Percentiles rank a stretch among this genome's conserved stretches.
phyloP scores from a whole-genome alignment of 163 green algal genomes.

The Prototheca cutis region DNA sequence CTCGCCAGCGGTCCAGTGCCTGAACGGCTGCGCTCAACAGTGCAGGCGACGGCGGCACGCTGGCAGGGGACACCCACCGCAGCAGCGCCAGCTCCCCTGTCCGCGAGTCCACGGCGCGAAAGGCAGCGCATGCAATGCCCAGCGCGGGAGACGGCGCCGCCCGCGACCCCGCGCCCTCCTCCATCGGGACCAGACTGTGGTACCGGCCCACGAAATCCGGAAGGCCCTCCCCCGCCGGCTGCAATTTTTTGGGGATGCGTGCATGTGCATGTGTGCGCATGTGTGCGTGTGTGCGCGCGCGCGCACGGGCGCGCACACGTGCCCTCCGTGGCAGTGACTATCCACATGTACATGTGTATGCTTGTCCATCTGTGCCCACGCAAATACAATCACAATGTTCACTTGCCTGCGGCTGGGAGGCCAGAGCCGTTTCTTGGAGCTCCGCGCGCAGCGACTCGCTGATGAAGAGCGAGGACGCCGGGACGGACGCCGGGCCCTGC shows the following conservation, averaged over 20 bases:
- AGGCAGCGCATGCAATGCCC: constrained; percentile 42
- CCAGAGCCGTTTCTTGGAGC: too few species aligned
- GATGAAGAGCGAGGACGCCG: constrained; percentile 27
- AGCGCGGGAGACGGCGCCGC: constrained; percentile 40
- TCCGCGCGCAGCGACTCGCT: constrained; percentile 49
- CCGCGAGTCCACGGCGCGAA: background rate
- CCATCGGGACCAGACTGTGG: constrained; percentile 74
- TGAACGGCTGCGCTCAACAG: constrained; percentile 39
- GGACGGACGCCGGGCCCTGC: background rate
- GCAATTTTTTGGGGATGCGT: background rate
- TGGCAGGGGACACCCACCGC: constrained; percentile 54
- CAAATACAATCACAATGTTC: too few species aligned
- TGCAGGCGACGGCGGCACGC: constrained; percentile 55
- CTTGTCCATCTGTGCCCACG: too few species aligned
- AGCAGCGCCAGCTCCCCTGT: constrained; percentile 24
- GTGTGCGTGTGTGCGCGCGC: too few species aligned
- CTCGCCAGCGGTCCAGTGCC: constrained; percentile 53
- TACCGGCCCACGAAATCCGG: constrained; percentile 33
- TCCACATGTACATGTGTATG: too few species aligned
- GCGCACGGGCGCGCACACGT: too few species aligned
- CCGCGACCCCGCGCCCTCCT: constrained; percentile 35
- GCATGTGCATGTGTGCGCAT: too few species aligned
- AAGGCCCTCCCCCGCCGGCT: constrained; percentile 6
- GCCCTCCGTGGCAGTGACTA: too few species aligned
- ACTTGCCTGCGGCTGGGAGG: too few species aligned